Evolutionary conservation across 257 asterid species (phyloP), one percentile per base, ranked within the genome.

Genomic region (Plantago major): DNA sequence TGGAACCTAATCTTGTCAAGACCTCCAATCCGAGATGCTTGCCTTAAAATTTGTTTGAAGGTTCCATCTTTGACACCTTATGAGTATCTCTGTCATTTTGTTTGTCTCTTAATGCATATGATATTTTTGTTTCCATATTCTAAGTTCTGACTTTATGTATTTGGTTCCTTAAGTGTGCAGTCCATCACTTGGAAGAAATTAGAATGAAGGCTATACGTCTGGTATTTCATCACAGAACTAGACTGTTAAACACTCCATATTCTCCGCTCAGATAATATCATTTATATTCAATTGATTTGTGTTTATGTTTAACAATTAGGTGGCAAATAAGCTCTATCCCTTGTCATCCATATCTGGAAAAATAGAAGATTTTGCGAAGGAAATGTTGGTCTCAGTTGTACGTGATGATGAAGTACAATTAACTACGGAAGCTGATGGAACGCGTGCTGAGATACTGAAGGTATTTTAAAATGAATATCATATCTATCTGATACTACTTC

Each of bases 191-290:
- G 74, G 97, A 89, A 73, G 97, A 93, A 82, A 97, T 93, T 76
- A 93, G 97, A 59, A 90, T 87, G 90, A 93, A 93, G 89, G 97
- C 99, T 70, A 83, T 93, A 73, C 96, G 99, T 67, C 85, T 93
- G 99, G 99, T 93, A 87, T 46, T 55, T 55, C 60, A 46, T 10
- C 54, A 15, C 40, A 33, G 54, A 65, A 57, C 71, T 73, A 55
- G 33, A 65, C 49, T 70, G 63, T 26, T 64, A 44, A 17, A 45
- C 46, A 42, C 30, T 50, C 15, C 65, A 18, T 68, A 53, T 67
- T 55, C 16, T 60, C 60, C 70, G 26, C 52, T 61, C 67, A 38
- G 42, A 46, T 30, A 40, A 14, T 10, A 33, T 40, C 15, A 11
- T 30, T 38, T 54, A 1, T 53, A 15, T 33, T 56, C 46, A 11